Base-by-base conservation (phyloP, 1,139 yeast species). In the Hansenula lynferdii region DNA sequence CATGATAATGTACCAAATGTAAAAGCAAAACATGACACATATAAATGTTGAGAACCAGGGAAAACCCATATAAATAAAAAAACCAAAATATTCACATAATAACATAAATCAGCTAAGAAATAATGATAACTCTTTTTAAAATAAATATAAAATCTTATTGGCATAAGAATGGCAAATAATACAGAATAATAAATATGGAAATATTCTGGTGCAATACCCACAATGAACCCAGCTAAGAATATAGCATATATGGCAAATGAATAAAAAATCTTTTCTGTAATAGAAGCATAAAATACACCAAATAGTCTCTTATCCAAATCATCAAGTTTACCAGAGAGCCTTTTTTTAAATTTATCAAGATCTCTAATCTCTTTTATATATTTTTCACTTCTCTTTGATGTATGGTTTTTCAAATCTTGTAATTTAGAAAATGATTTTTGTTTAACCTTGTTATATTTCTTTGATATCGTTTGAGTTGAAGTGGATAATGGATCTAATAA, bases 71-170 rank as follows among this genome's bases (percentile, higher is more conserved):
- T 72, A 54, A 77, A 92, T 1, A 78, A 47, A 54, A 90, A 57
- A 33, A 85, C 64, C 43, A 92, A 64, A 23, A 77, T 51, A 54
- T 92, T 92, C 35, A 86, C 97, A 60, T 84, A 92, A 60, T 92
- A 92, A 62, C 98, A 92, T 49, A 92, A 69, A 60, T 92, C 98
- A 0, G 96, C 97, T 58, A 92, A 67, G 57, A 80, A 92, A 62
- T 86, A 92, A 47, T 90, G 96, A 62, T 73, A 87, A 14, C 85
- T 76, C 37, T 70, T 72, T 57, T 85, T 85, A 63, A 82, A 84
- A 61, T 86, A 92, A 1, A 95, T 77, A 61, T 87, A 82, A 52
- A 84, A 74, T 40, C 98, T 67, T 36, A 90, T 79, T 0, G 98
- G 97, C 81, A 90, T 77, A 44, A 92, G 67, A 1, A 84, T 50